A percentile compares a stretch with the other conserved stretches of the same genome.
These are phyloP conservation scores for Lagenidium sp. DNA, from an alignment of 352 stramenopile species.

Conservation along the genomic window DNA sequence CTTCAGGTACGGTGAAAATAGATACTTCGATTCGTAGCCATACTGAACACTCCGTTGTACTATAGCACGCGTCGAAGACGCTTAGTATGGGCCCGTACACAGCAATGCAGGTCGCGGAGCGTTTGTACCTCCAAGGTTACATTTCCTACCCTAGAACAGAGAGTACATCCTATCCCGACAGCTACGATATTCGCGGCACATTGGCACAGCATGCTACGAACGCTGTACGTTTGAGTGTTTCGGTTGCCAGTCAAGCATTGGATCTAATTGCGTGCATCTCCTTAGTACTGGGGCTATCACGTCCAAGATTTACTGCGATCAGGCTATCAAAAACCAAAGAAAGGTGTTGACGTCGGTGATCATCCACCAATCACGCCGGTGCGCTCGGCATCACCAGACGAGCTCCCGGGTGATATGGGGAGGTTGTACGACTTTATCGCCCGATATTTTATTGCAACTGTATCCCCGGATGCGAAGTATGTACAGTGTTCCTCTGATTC, in stretches of 20 bases:
- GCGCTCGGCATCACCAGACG: conserved; percentile 23
- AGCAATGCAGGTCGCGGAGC: conserved; percentile 70
- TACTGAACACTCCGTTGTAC: background rate
- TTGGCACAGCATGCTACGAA: conserved; percentile 57
- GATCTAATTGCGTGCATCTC: background rate
- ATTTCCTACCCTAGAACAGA: conserved; percentile 87
- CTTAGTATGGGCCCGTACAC: conserved; percentile 65
- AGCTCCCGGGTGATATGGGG: conserved; percentile 64
- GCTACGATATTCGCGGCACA: conserved; percentile 72
- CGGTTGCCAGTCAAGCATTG: no score
- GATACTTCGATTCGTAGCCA: background rate
- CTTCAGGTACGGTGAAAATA: conserved; percentile 19
- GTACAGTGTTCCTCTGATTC: no score
- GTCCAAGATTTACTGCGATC: conserved; percentile 13
- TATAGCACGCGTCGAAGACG: conserved; percentile 49
- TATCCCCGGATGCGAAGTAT: conserved; percentile 65
- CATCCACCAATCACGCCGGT: conserved; percentile 83
- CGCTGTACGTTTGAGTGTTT: conserved; percentile 7
- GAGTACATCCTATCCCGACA: conserved; percentile 73
- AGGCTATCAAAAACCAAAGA: conserved; percentile 19
- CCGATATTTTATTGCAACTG: conserved; percentile 85
- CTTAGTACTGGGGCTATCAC: conserved; percentile 16
- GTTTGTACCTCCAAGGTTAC: conserved; percentile 82
- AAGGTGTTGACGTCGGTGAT: conserved; percentile 34
- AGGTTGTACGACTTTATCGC: conserved; percentile 81